Base-by-base conservation (phyloP, 169 alveolate species). In the Plasmodium reichenowi region DNA sequence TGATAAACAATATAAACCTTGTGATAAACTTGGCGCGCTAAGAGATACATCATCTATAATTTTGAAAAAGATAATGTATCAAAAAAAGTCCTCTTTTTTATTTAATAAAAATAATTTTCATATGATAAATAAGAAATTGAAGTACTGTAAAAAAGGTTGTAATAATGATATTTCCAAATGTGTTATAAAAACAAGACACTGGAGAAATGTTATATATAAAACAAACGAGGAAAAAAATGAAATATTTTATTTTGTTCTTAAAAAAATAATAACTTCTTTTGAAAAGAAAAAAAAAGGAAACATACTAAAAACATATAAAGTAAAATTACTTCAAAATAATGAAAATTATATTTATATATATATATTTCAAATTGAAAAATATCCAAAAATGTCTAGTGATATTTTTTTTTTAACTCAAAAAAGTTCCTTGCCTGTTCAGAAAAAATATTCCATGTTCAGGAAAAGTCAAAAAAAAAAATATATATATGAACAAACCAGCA, bases 391-490 rank as follows among this genome's bases (percentile, higher is more conserved):
- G 47, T 9, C 47, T 38, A 38, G 9, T 7, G 47, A 38, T 38
- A 38, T 38, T 5, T 38, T 38, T 5, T 7, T 5, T 38, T 38
- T 38, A 38, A 38, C 9, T 38, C 10, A 38, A 38, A 38, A 38
- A 38, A 38, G 47, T 38, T 38, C 47, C 47, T 38, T 38, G 47
- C 47, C 47, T 38, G 47, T 6, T 56, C n/a, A 56, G 7, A 56
- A 56, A 56, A 56, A 8, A 56, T 12, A 56, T 56, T 56, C 24
- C 24, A 56, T 56, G 64, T 56, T 56, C 9, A 56, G 64, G 22
- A 56, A 2, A 56, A 56, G n/a, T 12, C 24, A 56, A 56, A 56
- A 56, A 13, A 56, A 56, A 56, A 56, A 56, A 56, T 15, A 56
- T 15, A 56, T 2, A 56, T 56, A 38, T 38, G 47, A 38, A 38